Evolutionary conservation across 139 green algal species (phyloP).

Genomic region (Micractinium conductrix): DNA sequence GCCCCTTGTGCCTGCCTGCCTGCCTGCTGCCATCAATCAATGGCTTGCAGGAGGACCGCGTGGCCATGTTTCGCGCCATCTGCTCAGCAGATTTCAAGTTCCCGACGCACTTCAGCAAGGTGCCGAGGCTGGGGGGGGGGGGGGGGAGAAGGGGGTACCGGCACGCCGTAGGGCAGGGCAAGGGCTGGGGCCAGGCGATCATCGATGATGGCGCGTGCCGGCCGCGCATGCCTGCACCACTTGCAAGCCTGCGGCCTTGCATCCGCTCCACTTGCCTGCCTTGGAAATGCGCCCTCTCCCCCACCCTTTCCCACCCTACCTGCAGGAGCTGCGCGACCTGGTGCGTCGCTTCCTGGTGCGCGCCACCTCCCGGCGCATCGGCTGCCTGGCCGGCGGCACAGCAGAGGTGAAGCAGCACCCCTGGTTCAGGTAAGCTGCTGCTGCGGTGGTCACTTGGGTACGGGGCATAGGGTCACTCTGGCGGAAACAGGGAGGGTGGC

Average conservation of each 20-base stretch:
- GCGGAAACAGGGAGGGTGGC: too few relatives aligned
- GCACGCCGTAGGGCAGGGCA: too few relatives aligned
- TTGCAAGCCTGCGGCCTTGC: not conserved
- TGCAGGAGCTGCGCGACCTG: constrained; percentile 79
- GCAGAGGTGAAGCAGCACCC: constrained; percentile 84
- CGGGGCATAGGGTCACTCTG: too few relatives aligned
- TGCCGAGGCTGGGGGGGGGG: constrained; percentile 20
- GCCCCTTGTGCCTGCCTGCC: too few relatives aligned
- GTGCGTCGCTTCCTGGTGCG: constrained; percentile 77
- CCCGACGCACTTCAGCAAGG: constrained; percentile 74
- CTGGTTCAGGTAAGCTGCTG: constrained; percentile 80
- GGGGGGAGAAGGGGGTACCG: not conserved
- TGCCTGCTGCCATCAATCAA: too few relatives aligned
- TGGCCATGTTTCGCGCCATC: constrained; percentile 90
- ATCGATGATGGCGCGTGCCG: too few relatives aligned
- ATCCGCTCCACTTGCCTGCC: not conserved
- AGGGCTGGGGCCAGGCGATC: too few relatives aligned
- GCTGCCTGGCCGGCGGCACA: constrained; percentile 62
- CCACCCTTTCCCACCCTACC: not conserved
- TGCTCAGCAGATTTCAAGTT: constrained; percentile 65
- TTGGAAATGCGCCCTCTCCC: not conserved
- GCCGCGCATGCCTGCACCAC: too few relatives aligned
- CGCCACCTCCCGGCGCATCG: constrained; percentile 77
- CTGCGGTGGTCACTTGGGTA: too few relatives aligned
- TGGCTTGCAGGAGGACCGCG: constrained; percentile 67